Percentiles rank a stretch among this genome's conserved stretches.
Conservation (phyloP, 106 monocot species). For the Apostasia shenzhenica region DNA sequence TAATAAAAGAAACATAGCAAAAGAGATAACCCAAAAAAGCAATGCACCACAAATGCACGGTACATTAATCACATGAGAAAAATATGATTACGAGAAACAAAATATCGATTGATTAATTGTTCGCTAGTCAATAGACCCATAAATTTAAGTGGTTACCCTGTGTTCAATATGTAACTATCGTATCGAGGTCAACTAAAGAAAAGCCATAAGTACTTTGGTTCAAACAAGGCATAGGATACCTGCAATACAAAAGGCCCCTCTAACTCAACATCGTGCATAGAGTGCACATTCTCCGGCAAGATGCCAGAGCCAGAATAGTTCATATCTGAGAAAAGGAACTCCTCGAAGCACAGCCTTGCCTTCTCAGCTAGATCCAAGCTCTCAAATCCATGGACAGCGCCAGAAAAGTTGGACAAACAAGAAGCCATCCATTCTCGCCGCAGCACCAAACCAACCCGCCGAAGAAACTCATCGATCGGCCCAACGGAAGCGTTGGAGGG, state of each 20-base stretch:
- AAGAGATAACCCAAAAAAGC: no score
- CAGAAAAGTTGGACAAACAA: slow-evolving; percentile 30
- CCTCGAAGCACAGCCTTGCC: slow-evolving; percentile 74
- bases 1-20: no score
- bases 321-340: slow-evolving; percentile 77
- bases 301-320: slow-evolving; percentile 61
- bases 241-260: slow-evolving; percentile 91
- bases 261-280: slow-evolving; percentile 53
- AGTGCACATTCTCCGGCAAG: slow-evolving; percentile 59
- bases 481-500: not conserved
- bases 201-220: not conserved
- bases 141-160: no score
- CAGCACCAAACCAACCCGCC: slow-evolving; percentile 42
- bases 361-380: slow-evolving; percentile 26
- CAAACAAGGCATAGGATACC: slow-evolving; percentile 18
- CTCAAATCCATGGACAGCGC: slow-evolving; percentile 26
- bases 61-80: no score
- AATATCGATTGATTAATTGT: no score
- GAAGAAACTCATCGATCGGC: slow-evolving; percentile 38
- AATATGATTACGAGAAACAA: no score
- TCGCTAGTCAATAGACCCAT: no score
- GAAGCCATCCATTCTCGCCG: slow-evolving; percentile 61
- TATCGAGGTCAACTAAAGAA: not conserved
- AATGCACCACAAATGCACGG: no score
- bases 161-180: no score